Base-by-base conservation (phyloP, 2,329 filamentous ascomycete genomes). In the Camillea tinctor region DNA sequence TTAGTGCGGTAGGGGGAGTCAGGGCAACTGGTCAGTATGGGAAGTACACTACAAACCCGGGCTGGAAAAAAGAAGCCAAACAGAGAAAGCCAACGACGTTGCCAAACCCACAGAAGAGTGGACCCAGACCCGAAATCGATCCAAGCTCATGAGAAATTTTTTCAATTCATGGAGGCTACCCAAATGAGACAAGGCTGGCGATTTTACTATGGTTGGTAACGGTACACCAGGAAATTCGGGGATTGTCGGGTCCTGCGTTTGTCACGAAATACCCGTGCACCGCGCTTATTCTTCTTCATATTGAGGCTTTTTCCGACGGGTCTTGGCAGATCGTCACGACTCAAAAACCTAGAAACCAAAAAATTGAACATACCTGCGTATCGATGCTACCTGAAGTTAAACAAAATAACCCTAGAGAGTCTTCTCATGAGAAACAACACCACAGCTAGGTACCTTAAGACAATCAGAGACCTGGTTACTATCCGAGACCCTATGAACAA, bases 131-230 rank as follows among this genome's bases (percentile, higher is more conserved):
- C 24, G 54, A 56, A 59, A 30, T 60, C 57, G 66, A 66, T 63
- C 67, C 60, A 66, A 66, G 64, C 64, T 65, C 50, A 52, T 57
- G 55, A 69, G 65, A 71, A 70, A 63, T 68, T 69, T 71, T 70
- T 54, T 21, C 30, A 2, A n/a, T 55, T 51, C 54, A 57, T 55
- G 64, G 63, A 65, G 65, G 64, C 65, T 73, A 68, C 72, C 71
- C 64, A 63, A 74, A 69, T 26, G 55, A 72, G 72, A 72, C 70
- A 74, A 74, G 71, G 68, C 72, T 72, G 68, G 58, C 59, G 54
- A 62, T 59, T 62, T 64, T 67, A 61, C 59, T 60, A 40, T 57
- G 59, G 26, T 62, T 50, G 49, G 49, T 50, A 19, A 22, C 21
- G 26, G 23, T 56, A 58, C 55, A 53, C 59, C 59, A 63, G 63